These are phyloP conservation scores for Fomes fomentarius DNA, from an alignment of 1,284 basidiomycete species.

Conservation along the genomic window DNA sequence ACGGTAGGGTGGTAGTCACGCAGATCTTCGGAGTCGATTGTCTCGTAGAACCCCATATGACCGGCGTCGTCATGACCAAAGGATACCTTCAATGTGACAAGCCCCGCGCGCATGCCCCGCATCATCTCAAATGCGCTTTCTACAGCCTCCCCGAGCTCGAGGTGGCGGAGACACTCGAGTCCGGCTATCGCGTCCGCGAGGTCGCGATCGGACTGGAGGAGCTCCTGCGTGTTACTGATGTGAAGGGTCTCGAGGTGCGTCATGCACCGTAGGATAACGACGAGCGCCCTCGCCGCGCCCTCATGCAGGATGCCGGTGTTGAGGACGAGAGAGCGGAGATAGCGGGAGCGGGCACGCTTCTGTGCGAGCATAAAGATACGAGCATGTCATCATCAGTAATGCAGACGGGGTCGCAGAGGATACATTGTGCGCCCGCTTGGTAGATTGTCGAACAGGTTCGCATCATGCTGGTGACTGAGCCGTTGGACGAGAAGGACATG, in stretches of 20 bases:
- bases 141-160: neutral
- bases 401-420: neutral
- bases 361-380: slow-evolving; percentile 3
- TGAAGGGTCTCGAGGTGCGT: neutral
- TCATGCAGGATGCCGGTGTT: neutral
- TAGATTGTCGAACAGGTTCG: slow-evolving; percentile 8
- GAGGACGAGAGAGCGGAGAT: neutral
- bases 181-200: neutral
- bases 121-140: neutral
- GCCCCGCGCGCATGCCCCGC: neutral
- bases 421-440: neutral
- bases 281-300: neutral
- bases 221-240: neutral
- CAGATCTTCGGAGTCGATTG: neutral
- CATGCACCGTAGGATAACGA: neutral
- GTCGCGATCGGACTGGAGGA: neutral
- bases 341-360: neutral
- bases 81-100: neutral
- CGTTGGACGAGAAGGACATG: neutral
- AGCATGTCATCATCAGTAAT: neutral
- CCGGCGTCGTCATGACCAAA: too few species aligned
- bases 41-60: neutral
- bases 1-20: neutral
- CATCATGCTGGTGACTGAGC: neutral
- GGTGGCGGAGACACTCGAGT: neutral